phyloP scores from a whole-genome alignment of 495 filamentous ascomycete genomes.

The Xylaria venustula region DNA sequence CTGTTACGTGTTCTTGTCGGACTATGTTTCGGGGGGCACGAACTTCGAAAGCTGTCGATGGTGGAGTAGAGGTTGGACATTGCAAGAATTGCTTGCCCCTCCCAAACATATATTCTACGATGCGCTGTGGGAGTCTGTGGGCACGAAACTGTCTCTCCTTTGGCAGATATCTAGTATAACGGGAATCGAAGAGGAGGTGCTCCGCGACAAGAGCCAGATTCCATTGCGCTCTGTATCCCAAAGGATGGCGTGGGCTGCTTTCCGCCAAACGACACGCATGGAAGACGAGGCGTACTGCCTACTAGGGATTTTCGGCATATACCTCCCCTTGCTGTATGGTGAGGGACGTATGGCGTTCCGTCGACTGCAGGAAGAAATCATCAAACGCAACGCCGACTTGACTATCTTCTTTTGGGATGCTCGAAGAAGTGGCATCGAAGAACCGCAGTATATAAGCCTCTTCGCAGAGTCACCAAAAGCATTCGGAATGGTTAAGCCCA shows the following conservation, averaged over 20 bases:
- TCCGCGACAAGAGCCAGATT: neutral
- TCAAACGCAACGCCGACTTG: slow-evolving; percentile 4
- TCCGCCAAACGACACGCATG: slow-evolving; percentile 18
- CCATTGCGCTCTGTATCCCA: neutral
- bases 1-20: neutral
- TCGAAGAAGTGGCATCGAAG: neutral
- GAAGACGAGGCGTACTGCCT: slow-evolving; percentile 31
- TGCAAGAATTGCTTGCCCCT: neutral
- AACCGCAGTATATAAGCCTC: neutral
- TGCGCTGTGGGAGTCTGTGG: neutral
- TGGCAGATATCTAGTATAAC: neutral
- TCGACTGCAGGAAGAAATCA: slow-evolving; percentile 27
- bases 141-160: neutral
- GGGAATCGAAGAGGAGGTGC: neutral
- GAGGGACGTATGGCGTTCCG: slow-evolving; percentile 25
- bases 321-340: slow-evolving; percentile 30
- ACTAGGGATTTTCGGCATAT: slow-evolving; percentile 28
- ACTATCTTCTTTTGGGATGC: neutral
- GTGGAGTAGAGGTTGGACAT: neutral
- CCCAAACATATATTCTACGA: neutral
- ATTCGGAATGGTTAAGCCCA: neutral
- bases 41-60: neutral
- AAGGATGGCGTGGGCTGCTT: neutral
- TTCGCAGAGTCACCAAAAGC: neutral
- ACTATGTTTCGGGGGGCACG: neutral